Conservation (phyloP, 164 flowering plant genomes). For the Chimonanthus salicifolius region DNA sequence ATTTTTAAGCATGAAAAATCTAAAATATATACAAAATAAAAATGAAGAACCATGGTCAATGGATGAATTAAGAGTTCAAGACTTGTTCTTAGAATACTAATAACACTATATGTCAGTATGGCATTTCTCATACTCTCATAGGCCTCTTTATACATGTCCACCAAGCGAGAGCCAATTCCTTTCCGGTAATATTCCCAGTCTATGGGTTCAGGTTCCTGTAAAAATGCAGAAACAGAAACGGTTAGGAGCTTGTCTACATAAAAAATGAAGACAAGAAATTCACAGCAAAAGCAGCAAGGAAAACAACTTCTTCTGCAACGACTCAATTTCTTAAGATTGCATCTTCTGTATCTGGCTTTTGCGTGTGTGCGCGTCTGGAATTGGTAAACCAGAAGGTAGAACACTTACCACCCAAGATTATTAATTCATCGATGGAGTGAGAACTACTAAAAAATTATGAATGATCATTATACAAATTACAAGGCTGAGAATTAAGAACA, state of each 20-base stretch:
- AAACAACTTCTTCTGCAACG: neutral
- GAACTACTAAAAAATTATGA: no score
- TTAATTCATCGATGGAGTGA: neutral
- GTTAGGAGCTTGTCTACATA: neutral
- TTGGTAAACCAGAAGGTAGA: neutral
- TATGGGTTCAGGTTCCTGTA: conserved; percentile 93
- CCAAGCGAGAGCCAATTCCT: conserved; percentile 84
- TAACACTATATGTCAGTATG: neutral
- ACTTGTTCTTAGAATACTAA: neutral
- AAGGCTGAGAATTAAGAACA: no score
- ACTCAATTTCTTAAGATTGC: neutral
- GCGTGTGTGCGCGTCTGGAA: neutral
- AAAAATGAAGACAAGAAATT: neutral
- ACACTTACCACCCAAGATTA: neutral
- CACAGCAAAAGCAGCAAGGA: neutral
- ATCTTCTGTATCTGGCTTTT: no score
- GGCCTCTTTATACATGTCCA: conserved; percentile 92
- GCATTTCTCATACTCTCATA: conserved; percentile 65
- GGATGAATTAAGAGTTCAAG: neutral
- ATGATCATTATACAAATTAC: no score
- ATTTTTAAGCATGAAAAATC: neutral
- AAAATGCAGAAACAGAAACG: neutral
- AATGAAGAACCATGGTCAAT: neutral
- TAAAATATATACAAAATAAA: neutral
- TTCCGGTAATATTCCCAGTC: conserved; percentile 98